These are phyloP conservation scores for Pelargonium myrrhifolium DNA, from an alignment of 441 rosid genomes.

Conservation along the genomic window DNA sequence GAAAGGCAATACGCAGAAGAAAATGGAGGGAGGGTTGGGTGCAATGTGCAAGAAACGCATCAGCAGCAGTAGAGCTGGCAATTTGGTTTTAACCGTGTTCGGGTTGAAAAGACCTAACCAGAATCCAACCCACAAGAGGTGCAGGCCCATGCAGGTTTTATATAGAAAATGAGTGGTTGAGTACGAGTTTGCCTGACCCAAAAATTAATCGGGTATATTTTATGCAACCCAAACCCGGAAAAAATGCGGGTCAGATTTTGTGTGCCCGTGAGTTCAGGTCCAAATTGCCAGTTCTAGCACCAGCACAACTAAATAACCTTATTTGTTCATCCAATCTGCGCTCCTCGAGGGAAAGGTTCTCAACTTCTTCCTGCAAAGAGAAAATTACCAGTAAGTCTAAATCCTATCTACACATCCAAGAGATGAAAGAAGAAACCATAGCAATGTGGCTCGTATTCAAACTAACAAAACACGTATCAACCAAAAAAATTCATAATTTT, in stretches of 20 bases:
- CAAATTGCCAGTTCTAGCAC: slow-evolving; percentile 5
- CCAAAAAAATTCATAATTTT: neutral
- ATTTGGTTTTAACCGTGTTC: no score
- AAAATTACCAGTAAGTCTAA: slow-evolving; percentile 11
- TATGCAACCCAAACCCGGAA: no score
- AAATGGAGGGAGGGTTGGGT: neutral
- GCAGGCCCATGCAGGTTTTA: no score
- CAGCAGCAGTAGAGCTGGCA: neutral
- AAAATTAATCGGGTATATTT: no score
- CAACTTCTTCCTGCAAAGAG: slow-evolving; percentile 63
- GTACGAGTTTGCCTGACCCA: no score
- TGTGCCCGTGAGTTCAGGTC: no score
- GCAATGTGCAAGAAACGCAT: neutral
- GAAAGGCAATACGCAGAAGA: slow-evolving; percentile 7
- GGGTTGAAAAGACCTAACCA: no score
- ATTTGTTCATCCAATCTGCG: slow-evolving; percentile 63
- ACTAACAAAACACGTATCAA: neutral
- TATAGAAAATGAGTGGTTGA: no score
- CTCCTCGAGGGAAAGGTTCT: slow-evolving; percentile 62
- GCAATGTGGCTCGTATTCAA: neutral
- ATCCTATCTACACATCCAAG: neutral
- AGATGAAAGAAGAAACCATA: no score
- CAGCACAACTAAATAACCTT: slow-evolving; percentile 39
- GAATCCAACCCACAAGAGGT: no score
- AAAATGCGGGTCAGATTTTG: no score